These are phyloP conservation scores for Pleomassaria siparia DNA, from an alignment of 2,329 filamentous ascomycete species.

Conservation along the genomic window DNA sequence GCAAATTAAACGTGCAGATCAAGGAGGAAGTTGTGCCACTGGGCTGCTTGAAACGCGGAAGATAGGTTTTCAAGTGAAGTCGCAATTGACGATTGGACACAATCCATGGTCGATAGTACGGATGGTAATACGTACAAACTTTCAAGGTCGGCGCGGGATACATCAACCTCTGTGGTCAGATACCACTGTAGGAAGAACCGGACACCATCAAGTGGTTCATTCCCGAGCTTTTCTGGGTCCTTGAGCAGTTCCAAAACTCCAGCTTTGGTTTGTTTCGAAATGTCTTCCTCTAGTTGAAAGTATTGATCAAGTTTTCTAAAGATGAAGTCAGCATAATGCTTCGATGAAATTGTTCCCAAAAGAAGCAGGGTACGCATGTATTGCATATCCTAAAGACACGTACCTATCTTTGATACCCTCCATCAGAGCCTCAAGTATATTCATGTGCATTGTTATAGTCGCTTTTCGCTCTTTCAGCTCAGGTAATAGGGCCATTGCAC, in stretches of 20 bases:
- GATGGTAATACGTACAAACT: too few species aligned
- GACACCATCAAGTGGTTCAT: constrained; percentile 83
- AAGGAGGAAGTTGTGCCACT: too few species aligned
- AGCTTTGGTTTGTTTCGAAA: constrained; percentile 85
- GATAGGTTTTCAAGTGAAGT: too few species aligned
- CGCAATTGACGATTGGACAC: too few species aligned
- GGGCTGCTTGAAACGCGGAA: too few species aligned
- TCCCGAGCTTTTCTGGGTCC: constrained; percentile 78
- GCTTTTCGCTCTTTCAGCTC: constrained; percentile 88
- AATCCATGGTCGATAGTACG: too few species aligned
- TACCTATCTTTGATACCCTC: constrained; percentile 79
- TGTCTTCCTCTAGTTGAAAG: constrained; percentile 91
- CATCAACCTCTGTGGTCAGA: constrained; percentile 85
- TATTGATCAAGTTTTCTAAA: constrained; percentile 95
- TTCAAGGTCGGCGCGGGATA: constrained; percentile 78
- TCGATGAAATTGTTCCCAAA: constrained; percentile 49
- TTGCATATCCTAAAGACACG: too few species aligned
- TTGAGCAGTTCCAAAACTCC: constrained; percentile 88
- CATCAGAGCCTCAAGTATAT: constrained; percentile 78
- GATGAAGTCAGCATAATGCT: too few species aligned
- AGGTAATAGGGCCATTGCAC: constrained; percentile 88
- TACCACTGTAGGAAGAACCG: constrained; percentile 92
- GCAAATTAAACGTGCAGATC: too few species aligned
- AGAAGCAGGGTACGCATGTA: neutral
- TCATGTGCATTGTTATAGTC: constrained; percentile 95